Evolutionary conservation across 2,329 filamentous ascomycete species (phyloP), one percentile per base, ranked within the genome.

Genomic region (Xylaria sp.): DNA sequence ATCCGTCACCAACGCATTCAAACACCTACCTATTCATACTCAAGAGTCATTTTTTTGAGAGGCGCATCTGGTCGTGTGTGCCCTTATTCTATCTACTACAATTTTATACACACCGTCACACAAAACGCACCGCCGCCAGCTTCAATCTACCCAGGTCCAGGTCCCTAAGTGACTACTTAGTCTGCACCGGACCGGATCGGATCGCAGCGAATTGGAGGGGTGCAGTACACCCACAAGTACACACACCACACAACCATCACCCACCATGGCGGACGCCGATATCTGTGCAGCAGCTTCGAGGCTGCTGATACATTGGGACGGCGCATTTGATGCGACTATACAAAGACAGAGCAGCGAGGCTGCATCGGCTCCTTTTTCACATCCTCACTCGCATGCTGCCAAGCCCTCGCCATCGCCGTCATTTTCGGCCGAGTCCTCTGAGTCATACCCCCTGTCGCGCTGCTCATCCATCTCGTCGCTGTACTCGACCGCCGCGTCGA

Each of bases 401-500:
- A 45, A 54, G 17, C 47, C 60, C 14, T 50, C 21, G 2, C 61
- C 30, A 12, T 65, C 56, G 4, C 62, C 63, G 34, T 55, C 48
- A 2, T 60, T 47, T 36, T 65, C 56, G 3, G 51, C 56, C 48
- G 63, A 48, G 56, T 42, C 42, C 30, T 21, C 58, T 64, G 60
- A 64, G 45, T 57, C 58, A 61, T 48, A 55, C 47, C 30, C 58
- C 6, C 67, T 69, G 27, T 63, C 45, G 7, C 58, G 54, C 12
- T 50, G 58, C 59, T 66, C 67, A 1, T 69, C 67, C 48, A 27
- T 53, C 45, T 66, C 67, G 4, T 69, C 67, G 11, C 39, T 66
- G 3, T 69, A 62, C 36, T 69, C 67, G n/a, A 21, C 36, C n/a
- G 51, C 30, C 8, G 21, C 57, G 6, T 64, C 61, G 17, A 42